Conservation (phyloP, 495 filamentous ascomycete genomes). For the Xylaria bambusicola region DNA sequence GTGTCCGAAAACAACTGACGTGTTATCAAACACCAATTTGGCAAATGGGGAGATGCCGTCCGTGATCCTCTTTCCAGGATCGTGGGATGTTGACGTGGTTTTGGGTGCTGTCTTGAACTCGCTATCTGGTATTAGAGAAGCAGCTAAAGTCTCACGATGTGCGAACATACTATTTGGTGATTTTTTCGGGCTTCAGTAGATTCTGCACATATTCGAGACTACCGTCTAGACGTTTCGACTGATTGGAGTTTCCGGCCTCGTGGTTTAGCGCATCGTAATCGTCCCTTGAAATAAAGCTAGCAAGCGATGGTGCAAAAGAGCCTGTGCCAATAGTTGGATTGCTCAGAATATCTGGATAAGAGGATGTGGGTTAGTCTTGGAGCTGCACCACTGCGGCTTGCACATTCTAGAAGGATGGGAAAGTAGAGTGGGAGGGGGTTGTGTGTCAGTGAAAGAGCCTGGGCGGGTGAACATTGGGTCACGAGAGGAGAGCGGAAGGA, state of each 20-base stretch:
- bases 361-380: slow-evolving; percentile 19
- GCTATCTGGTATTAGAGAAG: slow-evolving; percentile 46
- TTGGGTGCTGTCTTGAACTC: slow-evolving; percentile 64
- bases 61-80: slow-evolving; percentile 25
- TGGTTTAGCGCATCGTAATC: slow-evolving; percentile 55
- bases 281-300: slow-evolving; percentile 44
- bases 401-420: not conserved
- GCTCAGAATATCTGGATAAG: slow-evolving; percentile 63
- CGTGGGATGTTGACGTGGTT: slow-evolving; percentile 7
- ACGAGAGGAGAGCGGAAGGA: slow-evolving; percentile 9
- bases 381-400: not conserved
- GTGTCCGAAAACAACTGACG: slow-evolving; percentile 39
- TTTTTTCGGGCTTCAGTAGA: slow-evolving; percentile 63
- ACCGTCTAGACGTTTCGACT: slow-evolving; percentile 45
- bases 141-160: not conserved
- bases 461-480: slow-evolving; percentile 4
- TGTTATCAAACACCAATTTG: slow-evolving; percentile 47
- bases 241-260: slow-evolving; percentile 44
- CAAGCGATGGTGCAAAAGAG: slow-evolving; percentile 48
- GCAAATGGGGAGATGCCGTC: slow-evolving; percentile 44
- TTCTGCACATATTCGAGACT: slow-evolving; percentile 68
- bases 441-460: slow-evolving; percentile 1
- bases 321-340: slow-evolving; percentile 60
- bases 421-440: not conserved
- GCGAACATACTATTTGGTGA: slow-evolving; percentile 70